These are phyloP conservation scores for Austroboletus rostrupii DNA, from an alignment of 1,284 basidiomycete genomes.

Conservation along the genomic window DNA sequence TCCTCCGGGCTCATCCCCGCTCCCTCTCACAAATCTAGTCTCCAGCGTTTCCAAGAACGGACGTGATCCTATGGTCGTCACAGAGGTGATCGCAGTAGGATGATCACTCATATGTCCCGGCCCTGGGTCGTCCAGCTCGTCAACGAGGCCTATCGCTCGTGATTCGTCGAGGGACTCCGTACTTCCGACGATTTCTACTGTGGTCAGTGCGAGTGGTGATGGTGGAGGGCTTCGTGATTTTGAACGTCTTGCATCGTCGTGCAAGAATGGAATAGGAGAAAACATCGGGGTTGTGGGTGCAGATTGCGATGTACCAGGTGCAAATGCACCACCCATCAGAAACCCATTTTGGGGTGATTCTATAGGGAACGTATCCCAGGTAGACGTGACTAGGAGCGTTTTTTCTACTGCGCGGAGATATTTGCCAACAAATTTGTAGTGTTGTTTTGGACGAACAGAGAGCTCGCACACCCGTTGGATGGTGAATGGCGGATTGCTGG, in stretches of 20 bases:
- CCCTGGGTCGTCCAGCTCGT: slow-evolving; percentile 76
- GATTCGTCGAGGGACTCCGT: slow-evolving; percentile 31
- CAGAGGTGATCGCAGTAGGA: slow-evolving; percentile 64
- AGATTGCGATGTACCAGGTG: slow-evolving; percentile 42
- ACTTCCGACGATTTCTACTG: slow-evolving; percentile 28
- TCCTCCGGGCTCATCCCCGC: slow-evolving; percentile 28
- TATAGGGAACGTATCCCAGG: slow-evolving; percentile 65
- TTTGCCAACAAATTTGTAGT: slow-evolving; percentile 82
- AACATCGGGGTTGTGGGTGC: slow-evolving; percentile 74
- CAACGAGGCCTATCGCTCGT: slow-evolving; percentile 67
- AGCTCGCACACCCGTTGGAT: slow-evolving; percentile 90
- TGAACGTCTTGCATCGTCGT: slow-evolving; percentile 70
- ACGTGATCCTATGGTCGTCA: slow-evolving; percentile 46
- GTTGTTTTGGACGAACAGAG: slow-evolving; percentile 62
- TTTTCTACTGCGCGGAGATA: slow-evolving; percentile 89
- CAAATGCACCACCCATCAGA: slow-evolving; percentile 39
- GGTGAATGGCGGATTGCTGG: slow-evolving; percentile 80
- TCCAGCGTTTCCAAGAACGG: slow-evolving; percentile 58
- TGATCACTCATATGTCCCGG: slow-evolving; percentile 79
- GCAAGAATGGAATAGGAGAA: slow-evolving; percentile 80
- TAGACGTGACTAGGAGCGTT: slow-evolving; percentile 81
- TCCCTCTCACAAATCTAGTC: slow-evolving; percentile 61
- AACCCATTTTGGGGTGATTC: slow-evolving; percentile 42
- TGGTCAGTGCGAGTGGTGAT: slow-evolving; percentile 57
- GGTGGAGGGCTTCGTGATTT: slow-evolving; percentile 73